phyloP scores from a whole-genome alignment of 345 rosid genomes.

The Lepidium didymum region DNA sequence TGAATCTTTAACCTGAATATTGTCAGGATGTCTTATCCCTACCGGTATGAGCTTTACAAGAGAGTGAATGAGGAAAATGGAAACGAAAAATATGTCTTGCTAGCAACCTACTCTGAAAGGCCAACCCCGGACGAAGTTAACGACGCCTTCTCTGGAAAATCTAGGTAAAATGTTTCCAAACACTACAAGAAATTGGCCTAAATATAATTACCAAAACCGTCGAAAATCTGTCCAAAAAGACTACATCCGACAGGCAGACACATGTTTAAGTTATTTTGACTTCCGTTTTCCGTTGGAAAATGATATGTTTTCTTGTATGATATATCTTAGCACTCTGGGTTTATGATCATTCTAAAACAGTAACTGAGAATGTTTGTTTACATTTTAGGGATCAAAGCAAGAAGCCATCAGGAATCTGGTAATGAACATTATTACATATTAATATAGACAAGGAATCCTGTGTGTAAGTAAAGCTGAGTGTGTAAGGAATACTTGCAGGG shows the following conservation, averaged over 20 bases:
- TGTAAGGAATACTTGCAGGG: constrained; percentile 35
- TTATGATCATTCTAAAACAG: background rate
- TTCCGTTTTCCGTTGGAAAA: too few relatives aligned
- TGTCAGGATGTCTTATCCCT: constrained; percentile 66
- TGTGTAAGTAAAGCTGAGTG: background rate
- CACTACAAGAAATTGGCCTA: too few relatives aligned
- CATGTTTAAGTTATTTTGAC: too few relatives aligned
- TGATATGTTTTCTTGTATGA: background rate
- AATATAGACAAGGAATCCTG: background rate
- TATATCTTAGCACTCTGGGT: background rate
- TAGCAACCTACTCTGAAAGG: constrained; percentile 48
- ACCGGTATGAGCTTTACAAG: constrained; percentile 64
- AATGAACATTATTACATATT: background rate
- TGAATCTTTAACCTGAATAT: background rate
- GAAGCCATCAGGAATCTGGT: constrained; percentile 67
- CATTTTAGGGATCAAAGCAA: constrained; percentile 44
- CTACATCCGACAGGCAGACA: too few relatives aligned
- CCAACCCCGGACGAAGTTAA: constrained; percentile 68
- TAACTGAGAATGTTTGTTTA: background rate
- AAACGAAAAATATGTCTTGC: constrained; percentile 54
- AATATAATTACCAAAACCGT: too few relatives aligned
- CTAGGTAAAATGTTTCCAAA: constrained; percentile 36
- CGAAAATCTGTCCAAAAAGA: too few relatives aligned
- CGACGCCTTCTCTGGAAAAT: constrained; percentile 60
- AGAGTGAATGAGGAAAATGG: constrained; percentile 50